Conservation (phyloP, 306 rosid species). For the Lathyrus oleraceus region DNA sequence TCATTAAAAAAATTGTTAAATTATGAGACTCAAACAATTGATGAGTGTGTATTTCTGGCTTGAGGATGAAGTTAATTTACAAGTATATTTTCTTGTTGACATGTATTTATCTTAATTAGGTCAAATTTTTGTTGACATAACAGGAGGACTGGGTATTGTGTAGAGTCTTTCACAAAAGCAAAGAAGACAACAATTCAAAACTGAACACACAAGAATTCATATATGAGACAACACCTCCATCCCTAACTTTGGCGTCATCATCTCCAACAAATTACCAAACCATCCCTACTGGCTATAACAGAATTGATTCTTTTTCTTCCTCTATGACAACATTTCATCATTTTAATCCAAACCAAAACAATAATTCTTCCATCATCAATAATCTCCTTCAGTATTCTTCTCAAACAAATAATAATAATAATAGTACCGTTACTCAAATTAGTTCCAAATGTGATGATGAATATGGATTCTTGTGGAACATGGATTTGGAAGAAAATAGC, state of each 20-base stretch:
- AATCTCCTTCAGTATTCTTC: constrained; percentile 58
- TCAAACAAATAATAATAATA: constrained; percentile 33
- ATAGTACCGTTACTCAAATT: constrained; percentile 30
- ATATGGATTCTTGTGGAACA: constrained; percentile 79
- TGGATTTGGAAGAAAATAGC: constrained; percentile 63
- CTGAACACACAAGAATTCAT: constrained; percentile 32
- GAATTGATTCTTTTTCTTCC: constrained; percentile 48
- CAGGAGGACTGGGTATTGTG: constrained; percentile 99
- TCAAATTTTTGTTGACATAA: constrained; percentile 36
- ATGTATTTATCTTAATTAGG: constrained; percentile 27
- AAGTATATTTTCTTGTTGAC: background rate
- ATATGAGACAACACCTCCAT: constrained; percentile 40
- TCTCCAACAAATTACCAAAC: constrained; percentile 44
- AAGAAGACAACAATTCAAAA: constrained; percentile 53
- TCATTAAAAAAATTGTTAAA: too few species aligned
- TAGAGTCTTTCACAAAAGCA: constrained; percentile 86
- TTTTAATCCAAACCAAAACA: constrained; percentile 33
- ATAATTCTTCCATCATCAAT: constrained; percentile 50
- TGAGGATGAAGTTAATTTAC: constrained; percentile 33
- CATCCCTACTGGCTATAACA: constrained; percentile 46
- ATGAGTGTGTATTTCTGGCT: constrained; percentile 6
- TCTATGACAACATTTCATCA: constrained; percentile 47
- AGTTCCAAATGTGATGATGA: constrained; percentile 53
- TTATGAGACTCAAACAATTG: background rate
- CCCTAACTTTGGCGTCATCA: constrained; percentile 46